A percentile compares a stretch with the other conserved stretches of the same genome.
Evolutionary conservation across 202 grass and related monocot species (phyloP).

Genomic region (Panicum virgatum): DNA sequence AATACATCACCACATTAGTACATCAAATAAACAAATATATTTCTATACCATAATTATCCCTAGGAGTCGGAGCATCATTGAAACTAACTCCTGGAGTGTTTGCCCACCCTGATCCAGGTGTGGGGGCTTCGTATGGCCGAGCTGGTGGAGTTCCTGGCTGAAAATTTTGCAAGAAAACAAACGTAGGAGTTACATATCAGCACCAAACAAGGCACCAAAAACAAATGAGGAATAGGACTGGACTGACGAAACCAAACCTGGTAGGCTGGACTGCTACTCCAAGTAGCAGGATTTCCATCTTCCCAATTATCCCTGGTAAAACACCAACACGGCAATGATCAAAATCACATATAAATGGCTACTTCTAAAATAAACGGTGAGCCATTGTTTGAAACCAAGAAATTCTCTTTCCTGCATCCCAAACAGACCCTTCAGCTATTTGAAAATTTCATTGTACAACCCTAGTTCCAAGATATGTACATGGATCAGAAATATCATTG

Average conservation of each 20-base stretch:
- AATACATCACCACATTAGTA: background rate
- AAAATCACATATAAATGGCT: slow-evolving; percentile 30
- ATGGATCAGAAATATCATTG: slow-evolving; percentile 29
- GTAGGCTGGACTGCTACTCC: slow-evolving; percentile 95
- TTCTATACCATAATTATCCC: slow-evolving; percentile 84
- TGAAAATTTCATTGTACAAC: too few relatives aligned
- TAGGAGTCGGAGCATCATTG: slow-evolving; percentile 83
- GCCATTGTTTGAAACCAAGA: background rate
- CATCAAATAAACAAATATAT: slow-evolving; percentile 30
- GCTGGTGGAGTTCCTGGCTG: slow-evolving; percentile 90
- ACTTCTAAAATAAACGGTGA: background rate
- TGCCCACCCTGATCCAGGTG: slow-evolving; percentile 97
- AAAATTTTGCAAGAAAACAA: slow-evolving; percentile 29
- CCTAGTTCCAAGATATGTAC: background rate
- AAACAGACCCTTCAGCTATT: background rate
- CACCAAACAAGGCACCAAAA: background rate
- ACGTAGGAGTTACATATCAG: background rate
- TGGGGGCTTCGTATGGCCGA: slow-evolving; percentile 95
- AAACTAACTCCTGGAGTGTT: slow-evolving; percentile 93
- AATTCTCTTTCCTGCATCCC: background rate
- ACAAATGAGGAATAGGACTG: slow-evolving; percentile 24
- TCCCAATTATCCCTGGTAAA: slow-evolving; percentile 97
- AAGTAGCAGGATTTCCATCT: slow-evolving; percentile 92
- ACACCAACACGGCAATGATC: slow-evolving; percentile 16
- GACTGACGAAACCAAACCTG: slow-evolving; percentile 55